Evolutionary conservation across 2,329 filamentous ascomycete genomes (phyloP).

Genomic region (Penicillium sp.): DNA sequence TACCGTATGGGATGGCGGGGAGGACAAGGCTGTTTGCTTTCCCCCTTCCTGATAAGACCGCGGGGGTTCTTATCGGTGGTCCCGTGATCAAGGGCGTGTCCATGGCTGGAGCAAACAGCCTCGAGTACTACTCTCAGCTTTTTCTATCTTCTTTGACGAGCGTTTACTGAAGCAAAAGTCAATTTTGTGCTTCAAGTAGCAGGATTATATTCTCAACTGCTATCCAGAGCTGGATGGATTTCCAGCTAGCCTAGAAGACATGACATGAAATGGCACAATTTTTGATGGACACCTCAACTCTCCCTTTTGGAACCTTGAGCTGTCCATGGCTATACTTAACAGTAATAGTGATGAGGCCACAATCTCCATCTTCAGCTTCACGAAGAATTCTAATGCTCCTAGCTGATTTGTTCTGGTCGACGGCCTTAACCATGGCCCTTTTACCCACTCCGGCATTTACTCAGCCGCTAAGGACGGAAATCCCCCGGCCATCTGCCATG

Average conservation of each 20-base stretch:
- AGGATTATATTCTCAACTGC: background rate
- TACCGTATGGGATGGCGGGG: background rate
- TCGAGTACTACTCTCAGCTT: background rate
- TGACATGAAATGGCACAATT: background rate
- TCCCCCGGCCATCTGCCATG: background rate
- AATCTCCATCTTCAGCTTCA: background rate
- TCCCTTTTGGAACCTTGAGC: background rate
- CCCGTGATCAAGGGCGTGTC: slow-evolving; percentile 5
- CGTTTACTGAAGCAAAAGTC: too few relatives aligned
- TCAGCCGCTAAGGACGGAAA: background rate
- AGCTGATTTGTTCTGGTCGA: background rate
- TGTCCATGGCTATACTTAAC: background rate
- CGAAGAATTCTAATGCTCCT: background rate
- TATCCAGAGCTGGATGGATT: background rate
- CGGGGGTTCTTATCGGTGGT: slow-evolving; percentile 3
- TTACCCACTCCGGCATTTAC: background rate
- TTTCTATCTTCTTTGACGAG: background rate
- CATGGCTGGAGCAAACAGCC: background rate
- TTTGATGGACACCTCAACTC: background rate
- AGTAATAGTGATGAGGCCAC: background rate
- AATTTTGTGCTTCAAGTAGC: too few relatives aligned
- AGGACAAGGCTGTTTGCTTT: background rate
- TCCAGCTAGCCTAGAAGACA: too few relatives aligned
- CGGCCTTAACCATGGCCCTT: background rate
- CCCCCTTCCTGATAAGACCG: slow-evolving; percentile 2